A percentile compares a stretch with the other conserved stretches of the same genome.
Evolutionary conservation across 2,329 filamentous ascomycete species (phyloP).

Genomic region (Neonectria sp.): DNA sequence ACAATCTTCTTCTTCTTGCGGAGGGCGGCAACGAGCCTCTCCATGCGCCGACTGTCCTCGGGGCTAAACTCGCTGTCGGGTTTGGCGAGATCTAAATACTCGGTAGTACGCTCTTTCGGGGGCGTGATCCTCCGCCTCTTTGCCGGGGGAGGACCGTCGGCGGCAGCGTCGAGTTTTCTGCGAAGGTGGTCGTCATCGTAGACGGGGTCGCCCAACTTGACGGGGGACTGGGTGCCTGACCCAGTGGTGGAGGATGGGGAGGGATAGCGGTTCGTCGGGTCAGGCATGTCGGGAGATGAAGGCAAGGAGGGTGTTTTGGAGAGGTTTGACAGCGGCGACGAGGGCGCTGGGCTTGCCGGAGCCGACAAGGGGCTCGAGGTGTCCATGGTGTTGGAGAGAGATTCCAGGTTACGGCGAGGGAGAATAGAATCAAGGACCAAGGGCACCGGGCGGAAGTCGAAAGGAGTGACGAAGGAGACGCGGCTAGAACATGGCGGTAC

Average conservation of each 20-base stretch:
- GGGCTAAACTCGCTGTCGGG: conserved; percentile 64
- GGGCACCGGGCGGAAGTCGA: conserved; percentile 25
- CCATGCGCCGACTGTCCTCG: conserved; percentile 69
- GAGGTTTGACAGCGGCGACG: conserved; percentile 69
- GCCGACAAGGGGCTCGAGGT: conserved; percentile 51
- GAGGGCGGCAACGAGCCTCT: conserved; percentile 80
- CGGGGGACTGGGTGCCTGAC: conserved; percentile 67
- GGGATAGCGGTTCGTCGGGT: conserved; percentile 64
- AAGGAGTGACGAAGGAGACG: conserved; percentile 19
- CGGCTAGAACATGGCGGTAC: conserved; percentile 29
- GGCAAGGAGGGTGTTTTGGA: conserved; percentile 68
- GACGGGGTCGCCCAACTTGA: conserved; percentile 60
- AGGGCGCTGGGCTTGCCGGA: conserved; percentile 58
- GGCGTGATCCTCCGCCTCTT: conserved; percentile 82
- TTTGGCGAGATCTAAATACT: conserved; percentile 80
- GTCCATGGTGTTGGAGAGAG: conserved; percentile 43
- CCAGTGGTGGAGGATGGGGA: conserved; percentile 64
- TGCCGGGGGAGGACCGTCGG: conserved; percentile 76
- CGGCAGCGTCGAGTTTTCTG: conserved; percentile 41
- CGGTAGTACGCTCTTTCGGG: conserved; percentile 79
- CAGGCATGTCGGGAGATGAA: conserved; percentile 59
- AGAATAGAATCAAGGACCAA: conserved; percentile 32
- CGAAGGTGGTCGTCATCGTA: conserved; percentile 52
- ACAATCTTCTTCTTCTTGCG: conserved; percentile 97
- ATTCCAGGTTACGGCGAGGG: conserved; percentile 25